Evolutionary conservation across 306 rosid genomes (phyloP).

Genomic region (Echinosophora koreensis): DNA sequence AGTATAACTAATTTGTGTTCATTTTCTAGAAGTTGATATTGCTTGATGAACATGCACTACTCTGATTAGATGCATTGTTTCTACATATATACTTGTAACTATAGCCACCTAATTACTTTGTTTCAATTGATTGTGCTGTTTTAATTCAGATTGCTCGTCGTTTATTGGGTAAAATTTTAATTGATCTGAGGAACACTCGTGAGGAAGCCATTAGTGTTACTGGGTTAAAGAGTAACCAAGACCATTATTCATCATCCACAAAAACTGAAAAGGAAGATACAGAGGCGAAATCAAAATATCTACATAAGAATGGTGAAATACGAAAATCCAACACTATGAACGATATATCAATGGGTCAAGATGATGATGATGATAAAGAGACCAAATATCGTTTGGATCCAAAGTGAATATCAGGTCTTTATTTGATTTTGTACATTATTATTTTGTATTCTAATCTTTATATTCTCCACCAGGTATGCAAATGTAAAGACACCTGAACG

Average conservation of each 20-base stretch:
- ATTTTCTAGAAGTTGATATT: slow-evolving; percentile 36
- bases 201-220: slow-evolving; percentile 96
- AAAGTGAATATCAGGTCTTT: slow-evolving; percentile 58
- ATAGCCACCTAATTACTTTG: slow-evolving; percentile 38
- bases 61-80: slow-evolving; percentile 27
- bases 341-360: slow-evolving; percentile 78
- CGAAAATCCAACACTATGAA: slow-evolving; percentile 60
- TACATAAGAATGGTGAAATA: slow-evolving; percentile 69
- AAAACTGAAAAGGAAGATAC: slow-evolving; percentile 66
- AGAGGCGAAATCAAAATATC: slow-evolving; percentile 60
- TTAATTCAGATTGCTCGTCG: slow-evolving; percentile 89
- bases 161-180: slow-evolving; percentile 89
- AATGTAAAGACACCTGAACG: slow-evolving; percentile 97
- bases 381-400: slow-evolving; percentile 99
- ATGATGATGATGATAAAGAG: slow-evolving; percentile 94
- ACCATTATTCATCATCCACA: slow-evolving; percentile 45
- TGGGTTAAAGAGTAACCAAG: slow-evolving; percentile 77
- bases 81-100: slow-evolving; percentile 11
- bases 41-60: slow-evolving; percentile 28
- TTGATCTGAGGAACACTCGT: slow-evolving; percentile 93
- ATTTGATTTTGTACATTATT: slow-evolving; percentile 24
- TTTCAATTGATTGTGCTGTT: slow-evolving; percentile 32
- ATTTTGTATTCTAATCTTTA: slow-evolving; percentile 27
- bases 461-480: slow-evolving; percentile 78
- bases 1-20: neutral